These are phyloP conservation scores for Lactarius quietus DNA, from an alignment of 768 basidiomycete species.

Conservation along the genomic window DNA sequence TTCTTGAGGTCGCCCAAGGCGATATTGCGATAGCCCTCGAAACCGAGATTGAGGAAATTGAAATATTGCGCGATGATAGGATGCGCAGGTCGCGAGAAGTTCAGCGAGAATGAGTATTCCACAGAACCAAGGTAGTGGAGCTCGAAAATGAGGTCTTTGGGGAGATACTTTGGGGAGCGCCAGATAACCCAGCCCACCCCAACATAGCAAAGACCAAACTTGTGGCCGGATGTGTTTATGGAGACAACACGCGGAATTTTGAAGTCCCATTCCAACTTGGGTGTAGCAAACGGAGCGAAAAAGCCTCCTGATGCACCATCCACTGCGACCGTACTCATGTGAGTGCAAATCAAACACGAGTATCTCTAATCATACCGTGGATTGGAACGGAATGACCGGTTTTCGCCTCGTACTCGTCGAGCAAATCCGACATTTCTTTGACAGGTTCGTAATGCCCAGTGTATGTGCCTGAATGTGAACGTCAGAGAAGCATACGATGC, in stretches of 20 bases:
- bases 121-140: conserved; percentile 48
- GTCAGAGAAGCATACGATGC: conserved; percentile 4
- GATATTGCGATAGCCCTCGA: conserved; percentile 47
- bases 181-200: conserved; percentile 67
- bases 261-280: conserved; percentile 59
- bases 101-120: conserved; percentile 74
- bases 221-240: conserved; percentile 59
- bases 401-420: conserved; percentile 52
- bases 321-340: conserved; percentile 34
- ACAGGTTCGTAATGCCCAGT: conserved; percentile 75
- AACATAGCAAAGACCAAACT: conserved; percentile 54
- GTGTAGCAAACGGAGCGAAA: conserved; percentile 56
- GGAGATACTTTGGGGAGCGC: conserved; percentile 52
- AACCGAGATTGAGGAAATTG: conserved; percentile 60
- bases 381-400: conserved; percentile 46
- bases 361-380: conserved; percentile 30
- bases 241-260: conserved; percentile 54
- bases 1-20: conserved; percentile 52
- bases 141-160: conserved; percentile 69
- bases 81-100: conserved; percentile 59
- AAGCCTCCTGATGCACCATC: conserved; percentile 63
- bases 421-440: conserved; percentile 73
- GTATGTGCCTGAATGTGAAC: conserved; percentile 35
- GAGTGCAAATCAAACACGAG: background rate
- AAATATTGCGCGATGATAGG: conserved; percentile 62